Conservation (phyloP, 371 early-diverging fungal species). For the Nematocida parisii region DNA sequence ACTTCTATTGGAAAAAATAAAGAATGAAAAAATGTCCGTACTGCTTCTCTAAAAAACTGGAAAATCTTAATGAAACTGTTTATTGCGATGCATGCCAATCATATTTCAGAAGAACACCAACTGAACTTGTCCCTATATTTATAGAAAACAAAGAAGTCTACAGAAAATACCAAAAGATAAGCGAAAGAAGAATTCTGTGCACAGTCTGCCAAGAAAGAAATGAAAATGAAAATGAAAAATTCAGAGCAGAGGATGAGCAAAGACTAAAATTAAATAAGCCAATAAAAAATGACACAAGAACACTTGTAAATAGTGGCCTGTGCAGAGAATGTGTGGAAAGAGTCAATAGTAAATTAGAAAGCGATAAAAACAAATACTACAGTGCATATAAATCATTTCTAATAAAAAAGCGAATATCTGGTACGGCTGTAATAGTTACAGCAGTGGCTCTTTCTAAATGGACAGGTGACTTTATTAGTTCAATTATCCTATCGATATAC, state of each 20-base stretch:
- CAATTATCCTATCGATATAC: neutral
- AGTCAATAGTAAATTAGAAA: conserved; percentile 37
- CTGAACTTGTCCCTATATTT: conserved; percentile 34
- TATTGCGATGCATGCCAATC: conserved; percentile 41
- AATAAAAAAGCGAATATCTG: neutral
- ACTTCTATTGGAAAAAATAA: conserved; percentile 27
- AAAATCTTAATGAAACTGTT: conserved; percentile 27
- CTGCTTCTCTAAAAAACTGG: conserved; percentile 16
- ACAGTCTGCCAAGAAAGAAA: conserved; percentile 41
- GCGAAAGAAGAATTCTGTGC: conserved; percentile 22
- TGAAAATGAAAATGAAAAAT: conserved; percentile 21
- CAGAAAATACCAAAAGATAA: conserved; percentile 10
- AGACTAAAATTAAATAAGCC: conserved; percentile 3
- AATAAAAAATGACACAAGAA: neutral
- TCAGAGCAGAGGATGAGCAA: conserved; percentile 40
- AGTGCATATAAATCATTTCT: conserved; percentile 6
- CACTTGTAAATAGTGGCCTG: neutral
- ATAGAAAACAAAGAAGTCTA: conserved; percentile 36
- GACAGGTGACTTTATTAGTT: neutral
- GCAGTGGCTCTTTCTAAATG: neutral
- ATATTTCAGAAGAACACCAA: conserved; percentile 24
- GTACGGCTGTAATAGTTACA: neutral
- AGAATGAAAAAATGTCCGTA: conserved; percentile 40
- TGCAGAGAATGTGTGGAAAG: conserved; percentile 28
- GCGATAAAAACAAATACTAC: neutral